Percentiles rank a stretch among this genome's conserved stretches.
These are phyloP conservation scores for Pythium scleroteichum DNA, from an alignment of 352 stramenopile genomes.

Conservation along the genomic window DNA sequence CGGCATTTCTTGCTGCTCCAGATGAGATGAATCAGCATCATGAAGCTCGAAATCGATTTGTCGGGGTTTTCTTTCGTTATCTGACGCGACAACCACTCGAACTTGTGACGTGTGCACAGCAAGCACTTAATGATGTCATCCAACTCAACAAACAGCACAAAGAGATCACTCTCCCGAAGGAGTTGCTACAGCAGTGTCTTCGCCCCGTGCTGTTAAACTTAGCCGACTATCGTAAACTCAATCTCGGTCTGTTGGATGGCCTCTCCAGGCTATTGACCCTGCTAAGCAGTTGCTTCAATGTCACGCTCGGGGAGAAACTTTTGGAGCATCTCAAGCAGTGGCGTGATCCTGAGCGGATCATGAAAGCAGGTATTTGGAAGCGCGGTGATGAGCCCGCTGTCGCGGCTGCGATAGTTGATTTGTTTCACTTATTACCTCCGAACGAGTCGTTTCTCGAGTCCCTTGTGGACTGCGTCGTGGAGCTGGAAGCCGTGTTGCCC, in stretches of 20 bases:
- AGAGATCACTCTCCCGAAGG: constrained; percentile 91
- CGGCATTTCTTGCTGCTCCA: constrained; percentile 79
- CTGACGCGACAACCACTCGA: constrained; percentile 85
- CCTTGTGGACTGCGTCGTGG: constrained; percentile 94
- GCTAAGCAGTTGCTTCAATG: constrained; percentile 97
- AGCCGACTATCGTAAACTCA: constrained; percentile 96
- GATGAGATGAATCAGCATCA: constrained; percentile 87
- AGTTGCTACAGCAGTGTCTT: constrained; percentile 96
- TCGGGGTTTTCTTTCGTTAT: constrained; percentile 90
- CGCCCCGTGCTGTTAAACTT: constrained; percentile 96
- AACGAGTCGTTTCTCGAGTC: constrained; percentile 95
- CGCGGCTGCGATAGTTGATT: constrained; percentile 93
- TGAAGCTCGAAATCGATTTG: constrained; percentile 83
- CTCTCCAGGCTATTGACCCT: constrained; percentile 92
- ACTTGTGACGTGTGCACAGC: constrained; percentile 77
- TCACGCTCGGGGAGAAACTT: constrained; percentile 97
- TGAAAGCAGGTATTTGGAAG: constrained; percentile 93
- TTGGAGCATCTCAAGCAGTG: constrained; percentile 96
- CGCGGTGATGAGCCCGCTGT: constrained; percentile 94
- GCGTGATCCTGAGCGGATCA: constrained; percentile 88
- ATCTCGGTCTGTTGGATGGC: constrained; percentile 92
- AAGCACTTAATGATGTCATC: constrained; percentile 79
- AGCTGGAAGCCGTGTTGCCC: constrained; percentile 92
- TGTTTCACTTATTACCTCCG: constrained; percentile 95
- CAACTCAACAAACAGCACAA: constrained; percentile 88